Conservation (phyloP, 768 basidiomycete genomes). For the Leccinum subtestaceum region DNA sequence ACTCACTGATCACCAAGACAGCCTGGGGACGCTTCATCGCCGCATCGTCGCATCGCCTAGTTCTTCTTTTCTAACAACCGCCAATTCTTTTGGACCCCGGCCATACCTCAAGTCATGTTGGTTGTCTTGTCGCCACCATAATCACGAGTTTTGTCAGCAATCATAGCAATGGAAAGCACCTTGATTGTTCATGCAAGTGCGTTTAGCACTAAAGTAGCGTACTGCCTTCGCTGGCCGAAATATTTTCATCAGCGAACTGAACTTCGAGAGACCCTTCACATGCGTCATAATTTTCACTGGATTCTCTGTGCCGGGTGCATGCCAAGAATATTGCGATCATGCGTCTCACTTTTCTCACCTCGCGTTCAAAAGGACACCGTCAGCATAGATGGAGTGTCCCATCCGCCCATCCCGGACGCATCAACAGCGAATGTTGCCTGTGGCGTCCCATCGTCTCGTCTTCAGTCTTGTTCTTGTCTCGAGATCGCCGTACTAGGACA, state of each 20-base stretch:
- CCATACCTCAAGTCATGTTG: not conserved
- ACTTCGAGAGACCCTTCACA: no score
- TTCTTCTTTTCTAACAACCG: not conserved
- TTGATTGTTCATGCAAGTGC: not conserved
- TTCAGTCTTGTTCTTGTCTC: slow-evolving; percentile 2
- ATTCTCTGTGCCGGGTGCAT: not conserved
- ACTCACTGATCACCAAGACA: no score
- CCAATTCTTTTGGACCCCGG: not conserved
- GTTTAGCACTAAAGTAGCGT: not conserved
- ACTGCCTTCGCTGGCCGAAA: not conserved
- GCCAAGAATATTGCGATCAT: not conserved
- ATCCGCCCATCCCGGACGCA: not conserved
- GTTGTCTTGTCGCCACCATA: not conserved
- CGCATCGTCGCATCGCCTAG: not conserved
- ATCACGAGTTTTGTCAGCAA: not conserved
- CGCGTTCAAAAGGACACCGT: not conserved
- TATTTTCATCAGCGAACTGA: not conserved
- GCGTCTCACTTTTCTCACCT: not conserved
- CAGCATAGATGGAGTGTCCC: no score
- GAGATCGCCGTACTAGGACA: not conserved
- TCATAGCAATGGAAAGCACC: not conserved
- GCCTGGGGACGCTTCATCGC: not conserved
- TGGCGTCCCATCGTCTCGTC: not conserved
- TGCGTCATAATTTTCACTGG: not conserved
- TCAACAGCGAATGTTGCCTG: not conserved